phyloP scores from a whole-genome alignment of 176 grass and related monocot species.

The Aegilops longissima region DNA sequence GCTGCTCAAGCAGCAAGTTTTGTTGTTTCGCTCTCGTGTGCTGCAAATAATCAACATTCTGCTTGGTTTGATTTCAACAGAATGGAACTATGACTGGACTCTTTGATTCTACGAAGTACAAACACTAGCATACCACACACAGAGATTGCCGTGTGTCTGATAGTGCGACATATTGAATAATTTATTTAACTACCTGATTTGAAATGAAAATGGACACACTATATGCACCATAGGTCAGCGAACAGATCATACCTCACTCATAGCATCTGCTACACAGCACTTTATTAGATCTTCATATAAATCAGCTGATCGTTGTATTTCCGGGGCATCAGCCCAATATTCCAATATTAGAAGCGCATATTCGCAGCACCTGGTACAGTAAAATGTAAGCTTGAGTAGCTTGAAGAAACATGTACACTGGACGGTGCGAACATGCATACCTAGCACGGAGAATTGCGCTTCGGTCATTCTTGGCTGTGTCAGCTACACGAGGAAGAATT shows the following conservation, averaged over 20 bases:
- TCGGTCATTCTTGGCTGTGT: constrained; percentile 79
- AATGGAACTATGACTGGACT: constrained; percentile 1
- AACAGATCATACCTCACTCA: constrained; percentile 81
- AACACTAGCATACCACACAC: not conserved
- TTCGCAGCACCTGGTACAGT: constrained; percentile 78
- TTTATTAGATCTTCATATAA: constrained; percentile 95
- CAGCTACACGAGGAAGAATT: constrained; percentile 72
- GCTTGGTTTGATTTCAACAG: not conserved
- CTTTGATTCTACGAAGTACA: not conserved
- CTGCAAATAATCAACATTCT: not conserved
- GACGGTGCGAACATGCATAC: constrained; percentile 36
- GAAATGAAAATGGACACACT: not conserved
- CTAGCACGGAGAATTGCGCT: constrained; percentile 80
- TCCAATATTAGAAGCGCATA: constrained; percentile 86
- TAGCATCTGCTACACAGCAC: constrained; percentile 94
- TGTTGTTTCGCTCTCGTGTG: not conserved
- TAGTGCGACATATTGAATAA: constrained; percentile 8
- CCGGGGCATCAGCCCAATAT: constrained; percentile 97
- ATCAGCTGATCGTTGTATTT: constrained; percentile 93
- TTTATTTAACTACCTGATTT: not conserved
- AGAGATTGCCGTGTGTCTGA: not conserved
- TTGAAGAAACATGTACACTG: constrained; percentile 21
- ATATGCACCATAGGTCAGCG: constrained; percentile 13
- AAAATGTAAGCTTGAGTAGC: constrained; percentile 20
- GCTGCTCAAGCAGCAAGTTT: not conserved